A percentile compares a stretch with the other conserved stretches of the same genome.
Conservation (phyloP, 306 rosid species). For the Acacia melanoxylon region DNA sequence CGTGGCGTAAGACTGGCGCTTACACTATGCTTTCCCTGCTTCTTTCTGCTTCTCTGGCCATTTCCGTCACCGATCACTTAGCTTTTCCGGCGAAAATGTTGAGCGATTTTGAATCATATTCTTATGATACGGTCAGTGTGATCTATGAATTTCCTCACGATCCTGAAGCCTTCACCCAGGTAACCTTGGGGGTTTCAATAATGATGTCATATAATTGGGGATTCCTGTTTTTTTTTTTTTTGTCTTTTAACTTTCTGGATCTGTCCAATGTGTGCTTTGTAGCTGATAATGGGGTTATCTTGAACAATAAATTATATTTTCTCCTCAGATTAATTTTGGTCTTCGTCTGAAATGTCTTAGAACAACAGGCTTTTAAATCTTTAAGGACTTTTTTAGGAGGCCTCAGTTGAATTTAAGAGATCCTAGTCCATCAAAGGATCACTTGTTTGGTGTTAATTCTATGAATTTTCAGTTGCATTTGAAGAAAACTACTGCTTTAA, state of each 20-base stretch:
- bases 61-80: conserved; percentile 24
- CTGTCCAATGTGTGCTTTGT: neutral
- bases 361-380: no score
- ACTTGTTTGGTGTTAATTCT: neutral
- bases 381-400: no score
- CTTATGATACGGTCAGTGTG: conserved; percentile 48
- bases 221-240: neutral
- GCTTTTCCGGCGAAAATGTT: conserved; percentile 37
- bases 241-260: neutral
- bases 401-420: neutral
- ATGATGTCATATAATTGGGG: neutral
- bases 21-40: conserved; percentile 23
- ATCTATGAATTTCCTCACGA: conserved; percentile 66
- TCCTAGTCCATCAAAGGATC: neutral
- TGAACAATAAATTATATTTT: neutral
- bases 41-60: conserved; percentile 25
- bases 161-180: conserved; percentile 65
- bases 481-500: no score
- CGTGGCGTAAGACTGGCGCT: neutral
- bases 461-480: no score
- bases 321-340: no score
- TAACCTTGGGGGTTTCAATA: neutral
- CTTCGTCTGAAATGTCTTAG: no score
- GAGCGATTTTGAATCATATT: conserved; percentile 18
- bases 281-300: neutral